phyloP scores from a whole-genome alignment of 192 early-diverging fungal species.

The Gaertneriomyces semiglobifer region DNA sequence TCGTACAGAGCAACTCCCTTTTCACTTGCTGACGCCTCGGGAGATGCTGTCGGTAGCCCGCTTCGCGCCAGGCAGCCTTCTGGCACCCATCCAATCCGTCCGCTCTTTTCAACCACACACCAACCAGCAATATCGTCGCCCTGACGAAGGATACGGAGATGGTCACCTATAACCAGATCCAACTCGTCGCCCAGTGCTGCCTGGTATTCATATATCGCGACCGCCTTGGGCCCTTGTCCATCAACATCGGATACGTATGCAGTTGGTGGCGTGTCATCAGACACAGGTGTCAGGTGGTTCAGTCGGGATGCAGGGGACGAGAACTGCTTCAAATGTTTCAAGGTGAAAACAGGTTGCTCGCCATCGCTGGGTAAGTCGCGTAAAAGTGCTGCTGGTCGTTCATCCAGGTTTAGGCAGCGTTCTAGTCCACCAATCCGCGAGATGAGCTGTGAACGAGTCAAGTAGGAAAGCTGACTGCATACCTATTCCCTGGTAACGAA shows the following conservation, averaged over 20 bases:
- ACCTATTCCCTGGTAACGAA: conserved; percentile 60
- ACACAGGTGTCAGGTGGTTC: background rate
- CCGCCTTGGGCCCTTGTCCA: conserved; percentile 31
- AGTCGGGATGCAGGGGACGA: conserved; percentile 17
- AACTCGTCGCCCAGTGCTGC: conserved; percentile 59
- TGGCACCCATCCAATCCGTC: conserved; percentile 57
- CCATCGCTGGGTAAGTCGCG: conserved; percentile 6
- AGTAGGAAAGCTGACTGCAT: conserved; percentile 10
- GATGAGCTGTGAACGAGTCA: background rate
- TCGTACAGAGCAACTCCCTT: conserved; percentile 53
- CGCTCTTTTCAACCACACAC: conserved; percentile 57
- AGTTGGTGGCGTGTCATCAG: background rate
- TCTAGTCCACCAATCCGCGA: conserved; percentile 36
- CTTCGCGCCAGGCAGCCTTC: conserved; percentile 50
- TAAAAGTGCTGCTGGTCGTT: conserved; percentile 61
- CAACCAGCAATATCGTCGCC: conserved; percentile 45
- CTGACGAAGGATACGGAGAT: conserved; percentile 54
- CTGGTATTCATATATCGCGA: conserved; percentile 62
- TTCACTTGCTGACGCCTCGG: background rate
- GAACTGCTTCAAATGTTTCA: conserved; percentile 51
- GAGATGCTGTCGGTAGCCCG: background rate
- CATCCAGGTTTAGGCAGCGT: conserved; percentile 69
- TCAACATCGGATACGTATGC: background rate
- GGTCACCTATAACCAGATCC: conserved; percentile 59
- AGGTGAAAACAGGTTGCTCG: conserved; percentile 68